phyloP scores from a whole-genome alignment of 305 asterid species.

The Solanum aculeatissimum region DNA sequence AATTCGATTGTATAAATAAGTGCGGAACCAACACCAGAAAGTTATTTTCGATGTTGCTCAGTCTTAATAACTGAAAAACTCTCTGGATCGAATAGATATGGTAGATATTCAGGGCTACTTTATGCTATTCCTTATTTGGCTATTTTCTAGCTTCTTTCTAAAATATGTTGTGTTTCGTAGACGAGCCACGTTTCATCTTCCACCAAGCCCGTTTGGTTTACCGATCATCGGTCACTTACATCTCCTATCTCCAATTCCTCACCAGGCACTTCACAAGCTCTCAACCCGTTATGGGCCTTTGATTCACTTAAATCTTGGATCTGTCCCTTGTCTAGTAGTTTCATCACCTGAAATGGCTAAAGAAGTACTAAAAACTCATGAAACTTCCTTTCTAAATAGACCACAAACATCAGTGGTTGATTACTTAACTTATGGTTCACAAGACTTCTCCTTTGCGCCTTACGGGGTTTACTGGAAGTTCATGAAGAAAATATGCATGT shows the following conservation, averaged over 20 bases:
- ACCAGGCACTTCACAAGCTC: conserved; percentile 58
- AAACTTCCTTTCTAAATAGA: conserved; percentile 31
- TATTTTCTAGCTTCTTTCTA: not conserved
- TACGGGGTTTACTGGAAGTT: conserved; percentile 71
- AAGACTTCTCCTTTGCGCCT: conserved; percentile 60
- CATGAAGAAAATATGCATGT: conserved; percentile 70
- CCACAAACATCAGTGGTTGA: conserved; percentile 35
- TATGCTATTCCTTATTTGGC: not conserved
- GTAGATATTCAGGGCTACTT: not conserved
- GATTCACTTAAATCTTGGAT: conserved; percentile 43
- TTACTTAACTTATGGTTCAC: conserved; percentile 56
- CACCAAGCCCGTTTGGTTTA: conserved; percentile 45
- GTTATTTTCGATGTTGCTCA: not conserved
- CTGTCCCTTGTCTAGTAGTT: conserved; percentile 49
- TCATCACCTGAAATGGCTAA: conserved; percentile 52
- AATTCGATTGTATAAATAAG: not conserved
- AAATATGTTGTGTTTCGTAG: not conserved
- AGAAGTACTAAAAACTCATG: conserved; percentile 56
- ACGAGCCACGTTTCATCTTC: not conserved
- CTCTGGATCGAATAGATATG: not conserved
- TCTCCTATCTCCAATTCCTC: conserved; percentile 64
- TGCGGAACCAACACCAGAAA: not conserved
- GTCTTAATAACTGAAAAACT: not conserved
- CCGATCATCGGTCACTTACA: conserved; percentile 73
- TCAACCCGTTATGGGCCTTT: conserved; percentile 44